phyloP scores from a whole-genome alignment of 192 early-diverging fungal species.

The Phlyctochytrium bullatum region DNA sequence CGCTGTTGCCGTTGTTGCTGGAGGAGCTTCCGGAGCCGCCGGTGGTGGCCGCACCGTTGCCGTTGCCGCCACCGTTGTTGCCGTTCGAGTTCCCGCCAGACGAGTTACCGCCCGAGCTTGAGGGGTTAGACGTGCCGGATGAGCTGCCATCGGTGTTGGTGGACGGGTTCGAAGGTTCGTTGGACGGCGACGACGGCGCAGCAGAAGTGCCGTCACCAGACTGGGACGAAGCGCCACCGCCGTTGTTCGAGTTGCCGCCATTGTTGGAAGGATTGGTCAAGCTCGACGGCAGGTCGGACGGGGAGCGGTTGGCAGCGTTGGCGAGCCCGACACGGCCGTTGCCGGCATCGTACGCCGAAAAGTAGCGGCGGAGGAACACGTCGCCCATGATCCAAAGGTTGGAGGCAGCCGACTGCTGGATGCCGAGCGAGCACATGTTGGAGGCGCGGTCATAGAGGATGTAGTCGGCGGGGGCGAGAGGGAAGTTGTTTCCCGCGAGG shows the following conservation, averaged over 20 bases:
- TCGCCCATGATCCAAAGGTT: constrained; percentile 70
- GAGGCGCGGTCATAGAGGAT: background rate
- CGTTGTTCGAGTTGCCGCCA: background rate
- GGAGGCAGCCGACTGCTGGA: constrained; percentile 76
- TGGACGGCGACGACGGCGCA: background rate
- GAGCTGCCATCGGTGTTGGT: too few species aligned
- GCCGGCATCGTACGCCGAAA: constrained; percentile 48
- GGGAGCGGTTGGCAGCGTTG: background rate
- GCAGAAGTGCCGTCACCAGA: background rate
- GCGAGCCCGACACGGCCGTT: constrained; percentile 72
- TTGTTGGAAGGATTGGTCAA: background rate
- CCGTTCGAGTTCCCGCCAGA: too few species aligned
- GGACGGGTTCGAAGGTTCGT: background rate
- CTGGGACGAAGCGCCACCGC: background rate
- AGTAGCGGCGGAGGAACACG: constrained; percentile 55
- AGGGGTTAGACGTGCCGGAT: too few species aligned
- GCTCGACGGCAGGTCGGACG: background rate
- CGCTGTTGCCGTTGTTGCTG: background rate
- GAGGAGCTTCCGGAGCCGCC: too few species aligned
- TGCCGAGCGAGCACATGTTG: constrained; percentile 60
- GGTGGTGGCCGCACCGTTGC: too few species aligned
- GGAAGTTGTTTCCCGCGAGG: background rate
- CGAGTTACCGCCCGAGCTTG: too few species aligned
- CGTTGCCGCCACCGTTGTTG: too few species aligned
- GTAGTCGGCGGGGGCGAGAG: background rate